A percentile compares a stretch with the other conserved stretches of the same genome.
phyloP scores from a whole-genome alignment of 1,139 yeast genomes.

The Eremothecium sinecaudum region DNA sequence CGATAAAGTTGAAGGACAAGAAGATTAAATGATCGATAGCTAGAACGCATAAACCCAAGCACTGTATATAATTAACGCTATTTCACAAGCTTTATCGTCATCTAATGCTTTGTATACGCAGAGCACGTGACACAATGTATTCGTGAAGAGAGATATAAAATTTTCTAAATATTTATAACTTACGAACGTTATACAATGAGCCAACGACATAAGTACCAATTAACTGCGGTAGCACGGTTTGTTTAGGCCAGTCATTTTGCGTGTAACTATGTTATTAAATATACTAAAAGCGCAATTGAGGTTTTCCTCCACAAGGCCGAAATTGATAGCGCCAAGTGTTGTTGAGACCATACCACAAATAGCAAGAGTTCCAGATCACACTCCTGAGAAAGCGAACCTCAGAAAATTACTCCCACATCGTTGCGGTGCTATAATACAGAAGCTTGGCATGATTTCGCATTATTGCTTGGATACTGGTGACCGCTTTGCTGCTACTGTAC shows the following conservation, averaged over 20 bases:
- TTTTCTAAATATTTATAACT: too few relatives aligned
- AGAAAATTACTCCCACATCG: slow-evolving; percentile 64
- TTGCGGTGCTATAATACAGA: slow-evolving; percentile 76
- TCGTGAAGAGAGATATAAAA: too few relatives aligned
- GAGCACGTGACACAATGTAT: background rate
- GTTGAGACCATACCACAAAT: slow-evolving; percentile 11
- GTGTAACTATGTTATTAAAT: slow-evolving; percentile 6
- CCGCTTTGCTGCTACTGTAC: slow-evolving; percentile 69
- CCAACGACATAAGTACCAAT: too few relatives aligned
- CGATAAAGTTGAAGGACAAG: slow-evolving; percentile 81
- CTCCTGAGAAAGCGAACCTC: slow-evolving; percentile 47
- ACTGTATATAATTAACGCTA: too few relatives aligned
- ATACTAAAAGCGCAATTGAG: slow-evolving; percentile 6
- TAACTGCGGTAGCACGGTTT: too few relatives aligned
- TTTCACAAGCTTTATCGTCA: too few relatives aligned
- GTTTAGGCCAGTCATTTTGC: too few relatives aligned
- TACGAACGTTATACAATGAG: too few relatives aligned
- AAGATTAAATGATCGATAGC: slow-evolving; percentile 59
- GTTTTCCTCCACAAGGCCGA: slow-evolving; percentile 8
- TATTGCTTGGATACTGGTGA: slow-evolving; percentile 59
- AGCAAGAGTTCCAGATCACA: slow-evolving; percentile 42
- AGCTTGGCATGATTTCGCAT: slow-evolving; percentile 86
- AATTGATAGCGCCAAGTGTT: slow-evolving; percentile 21
- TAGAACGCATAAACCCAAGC: too few relatives aligned
- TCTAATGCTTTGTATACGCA: background rate